Percentiles rank a stretch among this genome's conserved stretches.
Conservation (phyloP, 1,284 basidiomycete species). For the Anthracocystis walkeri region DNA sequence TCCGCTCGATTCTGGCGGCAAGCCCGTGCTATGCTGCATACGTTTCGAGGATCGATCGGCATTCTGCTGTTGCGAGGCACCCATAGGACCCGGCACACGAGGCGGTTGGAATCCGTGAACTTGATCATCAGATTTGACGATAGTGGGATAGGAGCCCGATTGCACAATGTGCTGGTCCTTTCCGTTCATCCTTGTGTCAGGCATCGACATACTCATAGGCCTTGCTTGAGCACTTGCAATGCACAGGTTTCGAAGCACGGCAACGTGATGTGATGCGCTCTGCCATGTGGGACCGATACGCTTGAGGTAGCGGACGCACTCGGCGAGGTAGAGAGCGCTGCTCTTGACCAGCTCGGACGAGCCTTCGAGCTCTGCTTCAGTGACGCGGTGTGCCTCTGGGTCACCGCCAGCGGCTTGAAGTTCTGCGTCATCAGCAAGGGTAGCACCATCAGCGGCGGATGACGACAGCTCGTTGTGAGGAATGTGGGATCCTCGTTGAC, state of each 20-base stretch:
- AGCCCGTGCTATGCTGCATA: no score
- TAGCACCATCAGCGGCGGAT: background rate
- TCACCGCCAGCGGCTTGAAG: constrained; percentile 17
- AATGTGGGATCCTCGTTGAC: constrained; percentile 15
- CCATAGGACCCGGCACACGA: background rate
- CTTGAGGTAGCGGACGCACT: constrained; percentile 48
- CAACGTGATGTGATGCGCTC: constrained; percentile 49
- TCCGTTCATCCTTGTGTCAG: background rate
- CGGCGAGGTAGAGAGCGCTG: constrained; percentile 38
- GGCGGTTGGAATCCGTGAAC: background rate
- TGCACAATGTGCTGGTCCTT: background rate
- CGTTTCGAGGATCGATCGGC: no score
- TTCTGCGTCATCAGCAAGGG: constrained; percentile 14
- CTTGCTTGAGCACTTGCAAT: constrained; percentile 46
- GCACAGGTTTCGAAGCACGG: constrained; percentile 38
- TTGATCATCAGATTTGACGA: constrained; percentile 10
- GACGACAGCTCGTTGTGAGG: background rate
- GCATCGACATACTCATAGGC: constrained; percentile 13
- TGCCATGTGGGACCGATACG: constrained; percentile 51
- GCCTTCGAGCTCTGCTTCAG: constrained; percentile 36
- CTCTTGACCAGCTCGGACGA: constrained; percentile 43
- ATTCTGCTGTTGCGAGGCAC: background rate
- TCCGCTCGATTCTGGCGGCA: background rate
- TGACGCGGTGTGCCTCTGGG: constrained; percentile 15
- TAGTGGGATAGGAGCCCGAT: background rate